Conservation (phyloP, 176 grass and related monocot species). For the Bolboschoenus planiculmis region DNA sequence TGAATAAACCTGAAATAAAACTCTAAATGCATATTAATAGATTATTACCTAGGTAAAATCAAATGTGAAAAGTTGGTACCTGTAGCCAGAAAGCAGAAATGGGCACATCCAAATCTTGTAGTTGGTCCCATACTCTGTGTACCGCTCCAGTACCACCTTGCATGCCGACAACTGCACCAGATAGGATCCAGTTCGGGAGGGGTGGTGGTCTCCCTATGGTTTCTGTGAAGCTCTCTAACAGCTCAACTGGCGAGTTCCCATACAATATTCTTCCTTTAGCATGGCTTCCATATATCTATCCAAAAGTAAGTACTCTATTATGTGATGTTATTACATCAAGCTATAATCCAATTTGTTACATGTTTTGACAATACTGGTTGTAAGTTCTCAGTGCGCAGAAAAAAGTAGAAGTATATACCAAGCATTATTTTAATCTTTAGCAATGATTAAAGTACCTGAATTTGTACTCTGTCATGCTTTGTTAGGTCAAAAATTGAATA, state of each 20-base stretch:
- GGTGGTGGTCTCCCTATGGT: conserved; percentile 59
- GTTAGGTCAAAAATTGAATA: conserved; percentile 93
- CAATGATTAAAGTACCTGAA: conserved; percentile 53
- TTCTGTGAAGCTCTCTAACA: conserved; percentile 65
- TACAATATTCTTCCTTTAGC: conserved; percentile 60
- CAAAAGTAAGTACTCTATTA: neutral
- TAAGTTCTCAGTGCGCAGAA: neutral
- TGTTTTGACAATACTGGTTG: neutral
- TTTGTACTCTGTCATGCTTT: conserved; percentile 69
- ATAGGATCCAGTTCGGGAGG: conserved; percentile 80
- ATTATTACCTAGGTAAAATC: neutral
- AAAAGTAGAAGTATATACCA: neutral
- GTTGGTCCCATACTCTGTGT: conserved; percentile 53
- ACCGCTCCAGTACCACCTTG: conserved; percentile 75
- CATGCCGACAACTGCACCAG: conserved; percentile 76
- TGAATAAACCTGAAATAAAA: neutral
- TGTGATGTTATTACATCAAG: neutral
- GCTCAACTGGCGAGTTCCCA: conserved; percentile 55
- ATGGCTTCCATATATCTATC: conserved; percentile 47
- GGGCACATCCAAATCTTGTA: conserved; percentile 62
- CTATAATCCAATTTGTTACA: neutral
- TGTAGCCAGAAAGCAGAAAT: conserved; percentile 90
- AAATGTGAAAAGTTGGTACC: conserved; percentile 27
- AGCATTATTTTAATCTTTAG: neutral
- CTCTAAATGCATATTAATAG: neutral